Base-by-base conservation (phyloP, 352 stramenopile species). In the Globisporangium radiosum region DNA sequence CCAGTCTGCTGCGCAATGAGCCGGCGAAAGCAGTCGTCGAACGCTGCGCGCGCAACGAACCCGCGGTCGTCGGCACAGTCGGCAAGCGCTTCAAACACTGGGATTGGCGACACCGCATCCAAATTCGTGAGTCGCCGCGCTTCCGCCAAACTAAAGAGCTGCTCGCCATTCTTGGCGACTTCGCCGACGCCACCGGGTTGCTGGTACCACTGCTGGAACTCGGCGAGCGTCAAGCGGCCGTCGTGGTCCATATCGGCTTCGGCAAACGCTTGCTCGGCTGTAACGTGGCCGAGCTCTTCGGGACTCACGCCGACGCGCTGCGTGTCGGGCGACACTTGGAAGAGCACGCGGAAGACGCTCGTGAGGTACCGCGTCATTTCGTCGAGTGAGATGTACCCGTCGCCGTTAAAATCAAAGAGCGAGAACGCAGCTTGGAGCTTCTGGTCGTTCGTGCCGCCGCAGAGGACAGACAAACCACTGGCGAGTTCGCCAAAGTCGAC, bases 331-430 rank as follows among this genome's bases (percentile, higher is more conserved):
- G 73, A 87, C n/a, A 90, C 76, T 72, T 88, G 78, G 52, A 90
- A 95, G 3, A 96, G 70, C 14, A 95, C 83, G 39, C 79, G 84
- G 60, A 96, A 95, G 0, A 95, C 84, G 1, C 80, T 90, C n/a
- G 84, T 89, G 38, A 96, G 59, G 63, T 96, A 96, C 14, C 76
- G 85, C 17, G 80, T 85, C 82, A 96, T 93, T 45, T 96, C 87
- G 8, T 90, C 78, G 11, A 90, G 47, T 2, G 85, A 94, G 48
- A 96, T 94, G 57, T 87, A 93, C 0, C 86, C 85, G 61, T 97
- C 88, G 38, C 82, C 83, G 62, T 97, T 93, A 54, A 92, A 90
- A 60, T 97, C 88, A 60, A 95, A 93, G 1, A 97, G 62, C 9
- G 75, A 74, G 51, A 96, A 96, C 9, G 85, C 87, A 8, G 85